These are phyloP conservation scores for Hydnomerulius pinastri DNA, from an alignment of 768 basidiomycete species.

Conservation along the genomic window DNA sequence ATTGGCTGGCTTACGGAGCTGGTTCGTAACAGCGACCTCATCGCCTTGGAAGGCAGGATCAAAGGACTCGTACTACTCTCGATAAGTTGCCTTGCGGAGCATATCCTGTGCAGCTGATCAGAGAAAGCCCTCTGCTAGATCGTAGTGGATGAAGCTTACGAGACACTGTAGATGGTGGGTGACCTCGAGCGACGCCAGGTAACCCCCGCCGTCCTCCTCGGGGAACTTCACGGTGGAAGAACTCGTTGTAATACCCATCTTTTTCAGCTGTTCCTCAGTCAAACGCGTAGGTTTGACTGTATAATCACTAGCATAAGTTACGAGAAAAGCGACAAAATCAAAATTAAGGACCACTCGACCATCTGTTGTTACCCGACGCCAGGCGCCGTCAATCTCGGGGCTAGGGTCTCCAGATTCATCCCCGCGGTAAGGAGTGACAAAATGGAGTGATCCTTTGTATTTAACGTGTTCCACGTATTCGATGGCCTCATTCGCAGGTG, in stretches of 20 bases:
- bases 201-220: slow-evolving; percentile 9
- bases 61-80: slow-evolving; percentile 1
- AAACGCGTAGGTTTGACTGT: slow-evolving; percentile 3
- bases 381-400: slow-evolving; percentile 11
- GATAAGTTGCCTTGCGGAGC: slow-evolving; percentile 8
- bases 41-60: slow-evolving; percentile 2
- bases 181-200: slow-evolving; percentile 6
- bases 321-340: too few species aligned
- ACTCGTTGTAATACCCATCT: neutral
- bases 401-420: slow-evolving; percentile 2
- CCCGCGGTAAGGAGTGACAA: slow-evolving; percentile 9
- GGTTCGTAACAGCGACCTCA: neutral
- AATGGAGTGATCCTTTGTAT: slow-evolving; percentile 6
- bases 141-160: neutral
- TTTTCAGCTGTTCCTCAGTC: neutral
- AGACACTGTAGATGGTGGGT: slow-evolving; percentile 10
- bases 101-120: neutral
- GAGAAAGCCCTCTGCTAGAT: neutral
- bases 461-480: slow-evolving; percentile 5
- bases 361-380: slow-evolving; percentile 5
- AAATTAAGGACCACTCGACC: neutral
- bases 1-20: slow-evolving; percentile 7
- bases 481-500: slow-evolving; percentile 10
- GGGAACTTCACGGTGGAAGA: slow-evolving; percentile 2
- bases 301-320: too few species aligned